Evolutionary conservation across 2,329 filamentous ascomycete genomes (phyloP).

Genomic region (Aspergillus aculeatinus): DNA sequence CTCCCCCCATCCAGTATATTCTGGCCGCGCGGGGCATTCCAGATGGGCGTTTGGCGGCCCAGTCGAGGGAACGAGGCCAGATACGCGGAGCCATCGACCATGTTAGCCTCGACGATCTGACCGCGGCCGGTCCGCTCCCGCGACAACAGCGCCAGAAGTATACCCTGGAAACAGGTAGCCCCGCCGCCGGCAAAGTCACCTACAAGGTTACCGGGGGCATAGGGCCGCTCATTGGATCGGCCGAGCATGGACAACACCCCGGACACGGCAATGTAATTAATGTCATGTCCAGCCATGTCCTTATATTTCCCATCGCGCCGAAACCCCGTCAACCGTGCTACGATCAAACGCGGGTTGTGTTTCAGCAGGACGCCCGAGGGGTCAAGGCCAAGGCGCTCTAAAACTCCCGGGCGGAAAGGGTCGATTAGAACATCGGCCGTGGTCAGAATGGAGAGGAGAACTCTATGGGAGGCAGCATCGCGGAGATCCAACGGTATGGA

Average conservation of each 20-base stretch:
- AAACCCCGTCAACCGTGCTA: constrained; percentile 87
- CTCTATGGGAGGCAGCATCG: constrained; percentile 57
- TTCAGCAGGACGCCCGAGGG: constrained; percentile 64
- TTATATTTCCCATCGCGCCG: constrained; percentile 81
- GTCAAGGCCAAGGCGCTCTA: constrained; percentile 78
- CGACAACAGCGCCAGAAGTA: constrained; percentile 74
- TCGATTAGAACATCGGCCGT: constrained; percentile 81
- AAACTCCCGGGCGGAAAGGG: constrained; percentile 85
- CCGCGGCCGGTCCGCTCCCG: constrained; percentile 65
- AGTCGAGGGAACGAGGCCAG: constrained; percentile 76
- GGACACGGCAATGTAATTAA: constrained; percentile 90
- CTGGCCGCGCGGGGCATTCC: constrained; percentile 64
- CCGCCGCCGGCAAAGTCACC: constrained; percentile 92
- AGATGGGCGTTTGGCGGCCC: constrained; percentile 61
- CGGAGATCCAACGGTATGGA: constrained; percentile 82
- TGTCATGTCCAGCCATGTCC: constrained; percentile 90
- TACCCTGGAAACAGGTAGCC: constrained; percentile 74
- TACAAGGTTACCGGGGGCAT: constrained; percentile 78
- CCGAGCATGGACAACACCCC: constrained; percentile 78
- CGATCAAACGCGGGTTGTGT: constrained; percentile 72
- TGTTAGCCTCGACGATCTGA: constrained; percentile 92
- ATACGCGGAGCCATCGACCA: constrained; percentile 87
- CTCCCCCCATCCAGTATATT: constrained; percentile 82
- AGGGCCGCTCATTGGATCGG: constrained; percentile 65
- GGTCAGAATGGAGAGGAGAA: constrained; percentile 65